Base-by-base conservation (phyloP, 2,329 filamentous ascomycete species). In the Tetracladium maxilliforme region DNA sequence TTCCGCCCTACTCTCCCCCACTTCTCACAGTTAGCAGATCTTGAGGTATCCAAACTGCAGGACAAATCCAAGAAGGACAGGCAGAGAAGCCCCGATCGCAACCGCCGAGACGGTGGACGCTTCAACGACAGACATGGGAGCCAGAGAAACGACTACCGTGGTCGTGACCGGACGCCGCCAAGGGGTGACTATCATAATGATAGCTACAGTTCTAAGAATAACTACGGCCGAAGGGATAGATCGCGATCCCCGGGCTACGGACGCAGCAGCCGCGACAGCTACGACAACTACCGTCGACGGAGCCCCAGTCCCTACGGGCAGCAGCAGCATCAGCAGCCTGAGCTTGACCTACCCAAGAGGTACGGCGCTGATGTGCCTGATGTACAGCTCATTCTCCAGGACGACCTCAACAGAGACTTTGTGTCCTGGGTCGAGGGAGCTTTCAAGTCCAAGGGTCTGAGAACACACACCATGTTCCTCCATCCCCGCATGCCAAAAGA, bases 31-130 rank as follows among this genome's bases (percentile, higher is more conserved):
- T 16, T 10, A 24, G 5, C 33, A 90, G 83, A 93, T 45, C 68
- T 94, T 12, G 86, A 94, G 46, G 70, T 93, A 19, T 93, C 86
- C 6, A 87, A 87, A 31, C 71, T 77, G 4, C 84, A 93, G 45
- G 83, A 82, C 40, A 82, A 77, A 40, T 79, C 72, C 23, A 69
- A 72, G 26, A 74, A 74, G 24, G 58, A 57, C 35, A n/a, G n/a
- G n/a, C n/a, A n/a, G n/a, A n/a, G 45, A 23, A 53, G 54, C 23
- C 55, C 47, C 28, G 47, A 44, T 33, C 49, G 43, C 29, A 62
- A 58, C 28, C 55, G 54, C 22, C 58, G 60, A 35, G 56, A 70
- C 22, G 61, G 59, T 19, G 49, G 58, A 12, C 60, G 64, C 29
- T 72, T 79, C 38, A 74, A 78, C 34, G 75, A 76, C 41, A 63